Evolutionary conservation across 208 protist genomes (phyloP), one percentile per base, ranked within the genome.

Genomic region (Naegleria fowleri): DNA sequence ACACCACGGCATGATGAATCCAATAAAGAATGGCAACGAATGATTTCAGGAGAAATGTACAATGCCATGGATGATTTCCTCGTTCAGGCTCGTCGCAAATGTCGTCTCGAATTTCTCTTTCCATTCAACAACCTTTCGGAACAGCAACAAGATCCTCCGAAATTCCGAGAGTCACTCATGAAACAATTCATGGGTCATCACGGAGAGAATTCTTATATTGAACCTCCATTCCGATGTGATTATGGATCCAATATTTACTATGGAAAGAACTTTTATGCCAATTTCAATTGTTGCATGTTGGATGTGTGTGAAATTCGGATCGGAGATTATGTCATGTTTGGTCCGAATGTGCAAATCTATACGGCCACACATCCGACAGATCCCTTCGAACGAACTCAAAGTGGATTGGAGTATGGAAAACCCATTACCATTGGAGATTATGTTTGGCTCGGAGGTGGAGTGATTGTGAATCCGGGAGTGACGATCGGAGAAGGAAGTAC

Each of bases 341-440:
- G 85, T 6, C 94, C 95, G 3, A 94, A 95, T 41, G 95, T 96
- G 19, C 90, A 92, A n/a, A 5, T 97, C 13, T 94, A 95, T 90
- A 94, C 96, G 0, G 95, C 96, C 13, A 95, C 93, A 15, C 97
- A 97, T 90, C 95, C 95, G 3, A n/a, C 95, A 0, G 94, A 95
- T 59, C 75, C 90, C 11, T n/a, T n/a, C 4, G 51, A 87, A 52
- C 87, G 94, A 88, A 41, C 41, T n/a, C 3, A 40, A 36, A 15
- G 11, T 29, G 15, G 33, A 22, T 85, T 83, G 0, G 94, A 97
- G 85, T 93, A 88, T 79, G 93, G 48, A 13, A 91, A 93, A 22
- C 93, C 92, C 0, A 92, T 96, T 29, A 92, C 91, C 0, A 95
- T 97, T 39, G 94, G 94, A 41, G 67, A 94, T 43, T 90, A 93